Evolutionary conservation across 768 basidiomycete genomes (phyloP), one percentile per base, ranked within the genome.

Genomic region (Leucocoprinus leucothites): DNA sequence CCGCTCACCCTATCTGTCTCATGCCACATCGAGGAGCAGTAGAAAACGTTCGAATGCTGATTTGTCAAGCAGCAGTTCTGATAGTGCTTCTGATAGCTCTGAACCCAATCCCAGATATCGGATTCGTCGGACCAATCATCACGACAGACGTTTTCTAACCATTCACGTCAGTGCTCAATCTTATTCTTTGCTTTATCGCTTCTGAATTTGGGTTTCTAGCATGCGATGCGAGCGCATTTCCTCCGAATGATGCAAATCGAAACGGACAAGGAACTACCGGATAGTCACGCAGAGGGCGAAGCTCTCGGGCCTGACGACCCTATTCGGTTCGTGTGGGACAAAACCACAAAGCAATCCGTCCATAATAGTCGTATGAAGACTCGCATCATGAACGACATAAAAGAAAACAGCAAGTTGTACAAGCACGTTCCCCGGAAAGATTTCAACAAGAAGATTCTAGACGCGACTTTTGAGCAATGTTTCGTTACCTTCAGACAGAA

Each of bases 311-410:
- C 72, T 9, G 65, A 74, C 19, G 78, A 84, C n/a, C 80, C 86
- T 1, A 74, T 90, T 13, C 84, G 88, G 18, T 90, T 90, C 59
- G 84, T 89, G 3, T 91, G 89, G 89, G 82, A 86, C 58, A 88
- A 87, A 65, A 91, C 89, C 1, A 74, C 80, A 9, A 87, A 83
- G 57, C 86, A 89, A 61, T 90, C 87, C 1, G 77, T 82, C 18
- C 88, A 89, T 62, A 91, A 91, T 56, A 73, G 76, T 9, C 77
- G 79, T 13, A 89, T 89, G 87, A 89, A 86, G 69, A 68, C 74
- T 14, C 82, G 83, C 8, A 66, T 89, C 7, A 64, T 89, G 19
- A 71, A 72, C 7, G 85, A 89, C 63, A 68, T 91, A 55, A 83
- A 78, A 52, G 71, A 75, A 11, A 79, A 80, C 24, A 77, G 84